These are phyloP conservation scores for Alternaria incomplexa DNA, from an alignment of 2,329 filamentous ascomycete species.

Conservation along the genomic window DNA sequence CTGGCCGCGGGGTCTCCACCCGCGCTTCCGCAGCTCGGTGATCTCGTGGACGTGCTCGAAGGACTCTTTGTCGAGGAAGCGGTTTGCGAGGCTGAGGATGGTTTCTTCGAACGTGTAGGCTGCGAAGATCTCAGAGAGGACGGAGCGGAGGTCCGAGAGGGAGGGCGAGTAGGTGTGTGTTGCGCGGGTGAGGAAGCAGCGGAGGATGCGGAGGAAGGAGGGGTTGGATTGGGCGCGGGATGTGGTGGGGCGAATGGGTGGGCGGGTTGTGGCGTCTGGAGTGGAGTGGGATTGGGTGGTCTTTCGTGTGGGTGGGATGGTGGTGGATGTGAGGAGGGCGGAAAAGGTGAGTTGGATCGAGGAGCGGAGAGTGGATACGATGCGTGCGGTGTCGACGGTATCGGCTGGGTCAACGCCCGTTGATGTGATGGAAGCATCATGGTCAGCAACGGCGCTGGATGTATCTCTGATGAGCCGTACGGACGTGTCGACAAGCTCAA, in stretches of 20 bases:
- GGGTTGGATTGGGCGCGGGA: constrained; percentile 59
- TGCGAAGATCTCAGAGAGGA: constrained; percentile 88
- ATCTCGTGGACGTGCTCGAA: constrained; percentile 83
- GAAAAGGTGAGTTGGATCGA: constrained; percentile 92
- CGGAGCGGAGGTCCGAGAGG: constrained; percentile 81
- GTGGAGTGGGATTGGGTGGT: constrained; percentile 31
- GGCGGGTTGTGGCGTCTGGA: constrained; percentile 20
- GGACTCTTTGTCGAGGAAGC: constrained; percentile 84
- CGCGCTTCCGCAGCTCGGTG: constrained; percentile 75
- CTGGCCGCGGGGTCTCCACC: constrained; percentile 87
- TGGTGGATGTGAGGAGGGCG: constrained; percentile 76
- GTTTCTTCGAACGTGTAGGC: constrained; percentile 96
- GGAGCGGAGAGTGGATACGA: constrained; percentile 72
- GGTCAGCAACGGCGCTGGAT: constrained; percentile 55
- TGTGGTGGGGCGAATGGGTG: constrained; percentile 29
- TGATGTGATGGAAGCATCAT: constrained; percentile 37
- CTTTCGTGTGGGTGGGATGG: constrained; percentile 31
- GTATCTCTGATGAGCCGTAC: constrained; percentile 60
- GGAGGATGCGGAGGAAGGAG: constrained; percentile 86
- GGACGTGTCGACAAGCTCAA: constrained; percentile 68
- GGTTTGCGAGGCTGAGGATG: constrained; percentile 82
- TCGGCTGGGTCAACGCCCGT: constrained; percentile 23
- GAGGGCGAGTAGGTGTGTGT: constrained; percentile 78
- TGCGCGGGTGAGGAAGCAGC: constrained; percentile 85
- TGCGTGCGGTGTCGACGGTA: constrained; percentile 62